Evolutionary conservation across 306 rosid genomes (phyloP).

Genomic region (Glycyrrhiza uralensis): DNA sequence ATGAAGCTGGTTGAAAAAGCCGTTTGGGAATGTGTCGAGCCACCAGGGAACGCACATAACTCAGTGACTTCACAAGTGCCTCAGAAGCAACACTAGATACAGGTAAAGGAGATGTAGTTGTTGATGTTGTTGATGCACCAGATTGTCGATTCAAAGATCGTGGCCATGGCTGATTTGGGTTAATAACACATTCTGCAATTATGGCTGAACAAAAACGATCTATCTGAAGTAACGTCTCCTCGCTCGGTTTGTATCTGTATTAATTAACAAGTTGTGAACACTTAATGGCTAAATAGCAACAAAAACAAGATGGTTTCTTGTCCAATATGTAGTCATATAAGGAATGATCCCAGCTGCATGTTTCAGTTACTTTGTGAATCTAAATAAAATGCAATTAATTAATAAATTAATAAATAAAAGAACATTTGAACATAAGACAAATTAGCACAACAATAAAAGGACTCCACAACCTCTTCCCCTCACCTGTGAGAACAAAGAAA

Average conservation of each 20-base stretch:
- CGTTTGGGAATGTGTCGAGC: conserved; percentile 85
- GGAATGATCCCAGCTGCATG: conserved; percentile 9
- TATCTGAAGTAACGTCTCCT: conserved; percentile 86
- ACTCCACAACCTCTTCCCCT: neutral
- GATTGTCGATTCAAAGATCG: conserved; percentile 54
- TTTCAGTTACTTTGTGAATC: conserved; percentile 3
- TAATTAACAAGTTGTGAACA: conserved; percentile 23
- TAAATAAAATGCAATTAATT: conserved; percentile 7
- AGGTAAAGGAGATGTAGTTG: conserved; percentile 60
- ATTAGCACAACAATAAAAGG: conserved; percentile 5
- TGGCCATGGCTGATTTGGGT: conserved; percentile 60
- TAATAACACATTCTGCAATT: conserved; percentile 74
- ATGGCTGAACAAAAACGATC: conserved; percentile 94
- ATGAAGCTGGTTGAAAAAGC: conserved; percentile 81
- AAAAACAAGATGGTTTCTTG: neutral
- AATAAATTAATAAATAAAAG: neutral
- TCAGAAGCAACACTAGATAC: conserved; percentile 81
- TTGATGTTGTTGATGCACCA: conserved; percentile 55
- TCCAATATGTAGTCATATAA: neutral
- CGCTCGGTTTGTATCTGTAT: conserved; percentile 88
- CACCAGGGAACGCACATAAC: conserved; percentile 92
- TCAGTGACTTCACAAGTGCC: conserved; percentile 80
- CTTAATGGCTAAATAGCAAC: conserved; percentile 19
- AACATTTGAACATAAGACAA: neutral
- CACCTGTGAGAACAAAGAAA: neutral